A percentile compares a stretch with the other conserved stretches of the same genome.
Evolutionary conservation across 805 yeast genomes (phyloP).

Genomic region (Naumovozyma baii): DNA sequence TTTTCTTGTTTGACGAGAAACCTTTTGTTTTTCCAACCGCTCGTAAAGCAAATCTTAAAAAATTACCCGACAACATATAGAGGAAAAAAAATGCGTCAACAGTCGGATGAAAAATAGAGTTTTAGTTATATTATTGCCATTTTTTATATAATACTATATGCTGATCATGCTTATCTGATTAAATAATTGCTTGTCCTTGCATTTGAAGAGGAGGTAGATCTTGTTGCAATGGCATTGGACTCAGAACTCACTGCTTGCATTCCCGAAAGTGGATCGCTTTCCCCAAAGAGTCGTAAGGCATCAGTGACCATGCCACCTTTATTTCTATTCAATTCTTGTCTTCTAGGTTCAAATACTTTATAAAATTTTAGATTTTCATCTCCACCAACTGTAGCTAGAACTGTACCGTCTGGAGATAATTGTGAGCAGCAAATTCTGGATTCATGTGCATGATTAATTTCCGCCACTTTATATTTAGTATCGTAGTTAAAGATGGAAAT

Average conservation of each 20-base stretch:
- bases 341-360: slow-evolving; percentile 66
- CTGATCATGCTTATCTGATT: too few species aligned
- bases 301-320: slow-evolving; percentile 17
- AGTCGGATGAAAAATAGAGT: too few species aligned
- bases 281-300: slow-evolving; percentile 5
- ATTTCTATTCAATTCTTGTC: slow-evolving; percentile 30
- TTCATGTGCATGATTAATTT: slow-evolving; percentile 79
- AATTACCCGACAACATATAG: not conserved
- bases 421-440: slow-evolving; percentile 76
- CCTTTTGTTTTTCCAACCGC: not conserved
- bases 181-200: slow-evolving; percentile 17
- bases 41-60: not conserved
- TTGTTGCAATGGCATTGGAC: slow-evolving; percentile 9
- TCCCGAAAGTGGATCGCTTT: slow-evolving; percentile 4
- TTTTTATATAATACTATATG: too few species aligned
- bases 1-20: not conserved
- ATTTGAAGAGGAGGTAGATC: not conserved
- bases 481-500: slow-evolving; percentile 81
- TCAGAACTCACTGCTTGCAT: not conserved
- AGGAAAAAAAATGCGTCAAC: too few species aligned
- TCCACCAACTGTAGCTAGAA: slow-evolving; percentile 89
- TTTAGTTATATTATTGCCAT: too few species aligned
- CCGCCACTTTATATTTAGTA: slow-evolving; percentile 77
- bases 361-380: slow-evolving; percentile 95
- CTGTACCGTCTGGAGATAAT: slow-evolving; percentile 81